Evolutionary conservation across 2,329 filamentous ascomycete genomes (phyloP), one percentile per base, ranked within the genome.

Genomic region (Cercospora janseana): DNA sequence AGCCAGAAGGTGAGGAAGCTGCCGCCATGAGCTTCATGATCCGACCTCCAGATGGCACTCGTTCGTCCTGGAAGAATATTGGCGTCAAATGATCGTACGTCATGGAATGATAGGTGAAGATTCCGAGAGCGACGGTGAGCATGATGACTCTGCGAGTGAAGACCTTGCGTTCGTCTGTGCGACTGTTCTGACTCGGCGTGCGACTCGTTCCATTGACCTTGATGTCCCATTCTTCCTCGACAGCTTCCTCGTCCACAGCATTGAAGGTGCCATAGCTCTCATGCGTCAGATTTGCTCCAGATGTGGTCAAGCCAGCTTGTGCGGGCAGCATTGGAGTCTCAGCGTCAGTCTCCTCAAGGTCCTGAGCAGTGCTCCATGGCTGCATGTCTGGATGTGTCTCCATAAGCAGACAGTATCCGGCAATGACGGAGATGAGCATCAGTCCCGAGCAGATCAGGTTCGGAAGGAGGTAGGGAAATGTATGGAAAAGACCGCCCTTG

Each of bases 41-140:
- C 9, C 58, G 53, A 10, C 53, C 52, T 32, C 72, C 68, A 37
- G 73, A 65, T 20, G 70, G 66, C 55, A 70, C 72, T 23, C 80
- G 79, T 31, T 83, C 78, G 61, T 95, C 90, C 67, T 96, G 90
- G 44, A 95, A 82, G 71, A 95, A 96, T 52, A 96, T 95, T 6
- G 91, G 91, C 46, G 95, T 77, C 1, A 96, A 79, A 18, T 95
- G 88, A 64, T 96, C 92, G 70, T 88, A 96, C 0, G 87, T 90
- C 90, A 96, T 96, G 28, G 86, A 89, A 70, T 96, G 91, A 67
- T 95, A 95, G 4, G 89, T 93, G 72, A 95, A 95, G 56, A 96
- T 88, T 35, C 86, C 88, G 40, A 96, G 73, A 1, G 91, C 86
- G n/a, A 89, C 64, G 29, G 93, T 82, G 46, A 95, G 80, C 69